Evolutionary conservation across 768 basidiomycete species (phyloP), one percentile per base, ranked within the genome.

Genomic region (Saitozyma sp.): DNA sequence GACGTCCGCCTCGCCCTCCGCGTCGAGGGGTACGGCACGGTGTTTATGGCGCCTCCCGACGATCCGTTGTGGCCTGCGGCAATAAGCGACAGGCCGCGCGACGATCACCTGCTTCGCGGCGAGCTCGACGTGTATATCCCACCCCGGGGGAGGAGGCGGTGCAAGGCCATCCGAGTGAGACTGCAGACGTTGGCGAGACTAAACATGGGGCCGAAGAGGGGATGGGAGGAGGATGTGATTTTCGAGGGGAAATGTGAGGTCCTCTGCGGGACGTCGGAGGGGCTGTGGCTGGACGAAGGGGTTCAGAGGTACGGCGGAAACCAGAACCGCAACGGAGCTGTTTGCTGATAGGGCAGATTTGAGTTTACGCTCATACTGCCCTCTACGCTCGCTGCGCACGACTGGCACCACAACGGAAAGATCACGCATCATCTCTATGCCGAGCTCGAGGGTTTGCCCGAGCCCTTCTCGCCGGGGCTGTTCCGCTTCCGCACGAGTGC

Each of bases 341-440:
- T 6, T 1, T 37, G 40, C 41, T 53, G 52, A 53, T 29, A n/a
- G n/a, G n/a, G 43, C 41, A 68, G 68, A 41, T 72, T 75, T 58
- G 70, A 67, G n/a, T 72, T 75, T 52, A 65, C 69, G n/a, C 19
- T 75, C 13, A 68, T 72, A 39, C 42, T 75, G 0, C 70, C 73
- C 6, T 56, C 70, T 6, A 72, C 66, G 1, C 20, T 75, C 9
- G 70, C 70, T 1, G 63, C 67, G 13, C 69, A 75, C 56, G 70
- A 72, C 50, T 62, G 67, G 57, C 64, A 69, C 53, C 62, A 57
- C 6, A 60, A 67, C 19, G 73, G 61, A 7, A 50, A 57, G 37
- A 60, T 75, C 50, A 56, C 46, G 2, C 70, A 71, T 43, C 53
- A 58, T 11, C 57, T 75, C 17, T 60, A 61, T 13, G 70, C 73